Evolutionary conservation across 768 basidiomycete genomes (phyloP), one percentile per base, ranked within the genome.

Genomic region (Termitomyces sp.): DNA sequence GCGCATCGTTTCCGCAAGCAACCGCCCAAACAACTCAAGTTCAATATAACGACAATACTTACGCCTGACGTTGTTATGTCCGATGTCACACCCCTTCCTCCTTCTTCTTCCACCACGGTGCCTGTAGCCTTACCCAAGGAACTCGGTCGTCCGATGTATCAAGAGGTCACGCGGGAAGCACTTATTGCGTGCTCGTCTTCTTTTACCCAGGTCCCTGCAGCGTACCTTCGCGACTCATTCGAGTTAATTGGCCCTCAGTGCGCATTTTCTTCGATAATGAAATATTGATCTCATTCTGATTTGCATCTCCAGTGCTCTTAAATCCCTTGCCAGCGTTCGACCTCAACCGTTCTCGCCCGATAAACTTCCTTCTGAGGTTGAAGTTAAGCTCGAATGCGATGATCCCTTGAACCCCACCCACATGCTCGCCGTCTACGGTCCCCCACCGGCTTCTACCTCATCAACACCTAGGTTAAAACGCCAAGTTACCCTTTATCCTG

Each of bases 401-500:
- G 58, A 72, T 56, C 71, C 71, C 60, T 61, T 72, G 44, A 59
- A 72, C 35, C 84, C 84, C 8, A 80, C 81, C 0, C 85, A 86
- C 63, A 72, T 82, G 62, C 68, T 86, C 22, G 84, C 83, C 18
- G 67, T 86, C 49, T 72, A 68, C 46, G 66, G 69, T 12, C 65
- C 57, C 3, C 44, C 57, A 28, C 40, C 67, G 58, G 0, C 65
- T 35, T 52, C 61, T 44, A 51, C 59, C 8, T 48, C 61, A 35
- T 43, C 67, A 24, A 33, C 4, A n/a, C 40, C 53, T 45, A 36
- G 51, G 51, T 52, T 60, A 62, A 66, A 50, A 68, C 61, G 55
- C 59, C 73, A 73, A 60, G 68, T 78, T 28, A 72, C 77, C 10
- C 75, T 92, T 53, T 85, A 80, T 62, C 85, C 91, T 5, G 79